These are phyloP conservation scores for Emericellopsis cladophorae DNA, from an alignment of 2,329 filamentous ascomycete species.

Conservation along the genomic window DNA sequence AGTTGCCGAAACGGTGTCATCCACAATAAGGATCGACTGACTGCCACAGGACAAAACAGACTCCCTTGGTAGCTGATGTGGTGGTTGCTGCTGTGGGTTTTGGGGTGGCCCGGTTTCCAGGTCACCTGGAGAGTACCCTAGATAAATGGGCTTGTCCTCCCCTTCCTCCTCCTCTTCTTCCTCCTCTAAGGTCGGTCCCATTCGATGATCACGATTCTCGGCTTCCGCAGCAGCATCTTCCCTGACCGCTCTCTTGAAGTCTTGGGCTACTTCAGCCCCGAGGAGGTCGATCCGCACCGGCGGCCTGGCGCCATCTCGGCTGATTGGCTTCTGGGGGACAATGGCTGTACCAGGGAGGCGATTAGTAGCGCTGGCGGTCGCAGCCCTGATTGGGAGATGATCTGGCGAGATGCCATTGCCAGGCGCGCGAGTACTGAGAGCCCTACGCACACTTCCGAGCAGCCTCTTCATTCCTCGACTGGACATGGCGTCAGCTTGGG, in stretches of 20 bases:
- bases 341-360: slow-evolving; percentile 46
- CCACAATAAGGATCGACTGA: slow-evolving; percentile 81
- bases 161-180: neutral
- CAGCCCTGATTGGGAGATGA: too few relatives aligned
- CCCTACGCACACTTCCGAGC: slow-evolving; percentile 74
- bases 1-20: slow-evolving; percentile 44
- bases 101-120: neutral
- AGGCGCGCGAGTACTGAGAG: slow-evolving; percentile 51
- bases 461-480: slow-evolving; percentile 74
- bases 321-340: slow-evolving; percentile 40
- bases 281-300: slow-evolving; percentile 68
- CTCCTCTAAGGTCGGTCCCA: neutral
- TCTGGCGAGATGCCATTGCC: slow-evolving; percentile 9
- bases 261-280: slow-evolving; percentile 64
- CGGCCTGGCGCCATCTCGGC: slow-evolving; percentile 28
- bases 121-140: neutral
- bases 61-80: slow-evolving; percentile 23
- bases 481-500: slow-evolving; percentile 39
- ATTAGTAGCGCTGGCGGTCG: slow-evolving; percentile 33
- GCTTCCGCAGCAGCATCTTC: slow-evolving; percentile 40
- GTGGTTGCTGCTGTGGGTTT: too few relatives aligned
- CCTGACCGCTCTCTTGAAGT: slow-evolving; percentile 64
- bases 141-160: too few relatives aligned
- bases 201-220: slow-evolving; percentile 10
- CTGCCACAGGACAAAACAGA: slow-evolving; percentile 63